Base-by-base conservation (phyloP, 2,329 filamentous ascomycete genomes). In the Orbilia quercus region DNA sequence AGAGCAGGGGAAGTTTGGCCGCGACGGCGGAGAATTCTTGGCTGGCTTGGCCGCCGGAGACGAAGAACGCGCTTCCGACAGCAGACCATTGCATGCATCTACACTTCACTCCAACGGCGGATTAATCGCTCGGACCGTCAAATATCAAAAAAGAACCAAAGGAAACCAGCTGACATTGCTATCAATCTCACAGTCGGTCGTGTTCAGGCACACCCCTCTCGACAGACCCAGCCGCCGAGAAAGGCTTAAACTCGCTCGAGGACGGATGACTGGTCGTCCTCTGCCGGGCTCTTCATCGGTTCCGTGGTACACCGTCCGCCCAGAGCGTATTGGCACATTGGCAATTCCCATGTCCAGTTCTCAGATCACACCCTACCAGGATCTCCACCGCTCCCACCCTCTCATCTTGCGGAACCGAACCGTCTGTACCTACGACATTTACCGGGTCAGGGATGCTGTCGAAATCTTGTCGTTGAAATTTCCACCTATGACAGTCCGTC, bases 31-130 rank as follows among this genome's bases (percentile, higher is more conserved):
- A 18, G 2, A 34, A 18, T 22, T 12, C 59, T 64, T 64, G 63
- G 63, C 63, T 14, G 3, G 1, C 64, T 71, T 71, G 66, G 66
- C 66, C 44, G 16, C 66, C 66, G 66, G 66, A 64, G 66, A 71
- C 66, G 58, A 71, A 34, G 57, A n/a, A 48, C 25, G 66, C 38
- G 54, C 34, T 57, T 71, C 66, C 66, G 66, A 62, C 63, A 44
- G 25, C 28, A 31, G 5, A 5, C 48, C 42, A 63, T 63, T 53
- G 45, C 59, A 31, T n/a, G n/a, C n/a, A n/a, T n/a, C n/a, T n/a
- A n/a, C n/a, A n/a, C n/a, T n/a, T n/a, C n/a, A 44, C 11, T 14
- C 28, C 28, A 31, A 47, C 45, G 31, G 50, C 48, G 20, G 47
- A 44, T 55, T 42, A 55, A 40, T 55, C 34, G 36, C 51, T 42